These are phyloP conservation scores for Beauveria caledonica DNA, from an alignment of 2,329 filamentous ascomycete genomes.

Conservation along the genomic window DNA sequence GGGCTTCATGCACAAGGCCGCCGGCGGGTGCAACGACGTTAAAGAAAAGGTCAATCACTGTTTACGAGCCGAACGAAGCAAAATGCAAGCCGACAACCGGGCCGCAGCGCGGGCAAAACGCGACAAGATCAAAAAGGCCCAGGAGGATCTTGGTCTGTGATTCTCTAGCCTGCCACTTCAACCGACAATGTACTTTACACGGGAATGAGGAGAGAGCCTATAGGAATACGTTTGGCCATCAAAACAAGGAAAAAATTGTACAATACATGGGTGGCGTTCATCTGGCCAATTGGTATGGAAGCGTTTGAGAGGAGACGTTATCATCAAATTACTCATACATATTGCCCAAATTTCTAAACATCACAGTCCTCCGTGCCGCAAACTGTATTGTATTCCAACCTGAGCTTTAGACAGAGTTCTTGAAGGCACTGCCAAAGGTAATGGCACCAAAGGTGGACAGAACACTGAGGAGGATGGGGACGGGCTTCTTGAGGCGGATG, in stretches of 20 bases:
- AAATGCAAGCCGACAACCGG: conserved; percentile 69
- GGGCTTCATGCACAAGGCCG: conserved; percentile 85
- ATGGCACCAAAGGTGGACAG: conserved; percentile 71
- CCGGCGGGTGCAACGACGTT: conserved; percentile 81
- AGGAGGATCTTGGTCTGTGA: conserved; percentile 47
- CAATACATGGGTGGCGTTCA: conserved; percentile 6
- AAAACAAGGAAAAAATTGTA: background rate
- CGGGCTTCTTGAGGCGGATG: conserved; percentile 72
- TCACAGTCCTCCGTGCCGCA: background rate
- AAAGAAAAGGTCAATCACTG: conserved; percentile 83
- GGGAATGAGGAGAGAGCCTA: background rate
- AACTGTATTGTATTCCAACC: background rate
- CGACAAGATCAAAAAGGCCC: conserved; percentile 60
- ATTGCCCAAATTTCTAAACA: background rate
- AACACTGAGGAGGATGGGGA: conserved; percentile 71
- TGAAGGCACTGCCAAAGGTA: conserved; percentile 67
- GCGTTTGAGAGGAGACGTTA: conserved; percentile 1
- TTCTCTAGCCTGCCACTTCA: background rate
- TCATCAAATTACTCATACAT: conserved; percentile 5
- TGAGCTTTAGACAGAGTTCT: conserved; percentile 28
- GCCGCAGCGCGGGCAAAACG: conserved; percentile 60
- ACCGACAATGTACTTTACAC: background rate
- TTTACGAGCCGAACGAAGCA: conserved; percentile 69
- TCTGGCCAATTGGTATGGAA: background rate
- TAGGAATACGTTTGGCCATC: background rate